phyloP scores from a whole-genome alignment of 164 flowering plant species.

The Magnolia kwangsiensis region DNA sequence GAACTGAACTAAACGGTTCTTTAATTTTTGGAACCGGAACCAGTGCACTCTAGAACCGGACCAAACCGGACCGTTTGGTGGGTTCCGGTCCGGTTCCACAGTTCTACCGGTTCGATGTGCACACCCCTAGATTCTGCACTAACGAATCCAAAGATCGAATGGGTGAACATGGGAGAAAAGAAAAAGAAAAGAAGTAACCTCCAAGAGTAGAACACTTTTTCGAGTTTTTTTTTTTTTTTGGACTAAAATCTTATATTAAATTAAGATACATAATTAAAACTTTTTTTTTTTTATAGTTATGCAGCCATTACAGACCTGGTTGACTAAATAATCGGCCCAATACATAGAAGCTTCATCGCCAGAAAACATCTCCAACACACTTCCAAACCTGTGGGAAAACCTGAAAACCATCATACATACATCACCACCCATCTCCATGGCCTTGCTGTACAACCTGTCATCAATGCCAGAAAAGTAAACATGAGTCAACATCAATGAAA shows the following conservation, averaged over 20 bases:
- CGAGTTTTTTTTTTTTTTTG: not conserved
- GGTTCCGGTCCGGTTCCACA: too few species aligned
- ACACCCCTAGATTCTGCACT: too few species aligned
- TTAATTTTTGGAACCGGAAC: too few species aligned
- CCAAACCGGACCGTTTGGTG: too few species aligned
- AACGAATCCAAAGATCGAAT: too few species aligned
- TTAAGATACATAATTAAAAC: not conserved
- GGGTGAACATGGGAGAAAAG: not conserved
- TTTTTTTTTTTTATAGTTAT: not conserved
- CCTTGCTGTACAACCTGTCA: slow-evolving; percentile 5
- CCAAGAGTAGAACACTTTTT: not conserved
- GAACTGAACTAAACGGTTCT: too few species aligned
- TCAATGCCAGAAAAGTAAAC: not conserved
- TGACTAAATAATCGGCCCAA: not conserved
- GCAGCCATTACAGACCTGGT: not conserved
- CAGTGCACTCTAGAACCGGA: too few species aligned
- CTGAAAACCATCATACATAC: not conserved
- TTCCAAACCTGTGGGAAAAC: not conserved
- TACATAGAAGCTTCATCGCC: not conserved
- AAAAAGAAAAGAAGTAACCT: not conserved
- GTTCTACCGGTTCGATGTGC: too few species aligned
- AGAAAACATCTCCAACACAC: not conserved
- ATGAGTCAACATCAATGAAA: not conserved
- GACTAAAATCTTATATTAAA: not conserved
- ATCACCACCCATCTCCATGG: not conserved